These are phyloP conservation scores for Hamamelis virginiana DNA, from an alignment of 164 flowering plant genomes.

Conservation along the genomic window DNA sequence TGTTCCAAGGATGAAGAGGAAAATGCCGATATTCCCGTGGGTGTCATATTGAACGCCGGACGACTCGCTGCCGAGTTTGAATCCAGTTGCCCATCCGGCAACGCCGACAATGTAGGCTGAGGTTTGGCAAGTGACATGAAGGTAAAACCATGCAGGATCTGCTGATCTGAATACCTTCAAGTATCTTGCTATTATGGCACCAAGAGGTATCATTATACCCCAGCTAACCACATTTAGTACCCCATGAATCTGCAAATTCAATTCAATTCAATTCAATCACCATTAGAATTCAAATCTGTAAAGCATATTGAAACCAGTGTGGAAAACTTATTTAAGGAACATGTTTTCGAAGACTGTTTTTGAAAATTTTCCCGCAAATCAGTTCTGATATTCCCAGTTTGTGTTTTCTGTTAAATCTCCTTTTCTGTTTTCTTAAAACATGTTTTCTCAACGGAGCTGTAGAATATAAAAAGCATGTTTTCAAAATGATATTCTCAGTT, in stretches of 20 bases:
- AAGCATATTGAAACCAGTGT: too few species aligned
- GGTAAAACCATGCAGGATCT: conserved; percentile 72
- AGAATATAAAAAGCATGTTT: too few species aligned
- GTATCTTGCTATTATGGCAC: conserved; percentile 79
- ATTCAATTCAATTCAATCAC: too few species aligned
- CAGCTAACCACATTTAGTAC: conserved; percentile 72
- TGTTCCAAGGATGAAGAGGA: conserved; percentile 51
- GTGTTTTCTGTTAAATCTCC: too few species aligned
- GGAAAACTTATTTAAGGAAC: too few species aligned
- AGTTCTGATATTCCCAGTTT: too few species aligned
- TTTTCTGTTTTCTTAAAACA: too few species aligned
- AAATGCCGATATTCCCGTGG: conserved; percentile 55
- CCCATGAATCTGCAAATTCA: conserved; percentile 70
- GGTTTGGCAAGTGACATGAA: conserved; percentile 50
- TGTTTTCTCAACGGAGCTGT: too few species aligned
- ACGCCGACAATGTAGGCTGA: conserved; percentile 58
- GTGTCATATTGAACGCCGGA: conserved; percentile 23
- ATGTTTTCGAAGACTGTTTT: too few species aligned
- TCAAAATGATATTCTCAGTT: too few species aligned
- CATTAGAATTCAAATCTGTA: too few species aligned
- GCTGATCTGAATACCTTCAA: conserved; percentile 66
- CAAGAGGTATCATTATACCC: conserved; percentile 81
- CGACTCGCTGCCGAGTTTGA: conserved; percentile 50
- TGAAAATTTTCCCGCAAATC: too few species aligned
- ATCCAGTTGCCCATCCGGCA: conserved; percentile 66